Conservation (phyloP, 306 rosid species). For the Dryas drummondii region DNA sequence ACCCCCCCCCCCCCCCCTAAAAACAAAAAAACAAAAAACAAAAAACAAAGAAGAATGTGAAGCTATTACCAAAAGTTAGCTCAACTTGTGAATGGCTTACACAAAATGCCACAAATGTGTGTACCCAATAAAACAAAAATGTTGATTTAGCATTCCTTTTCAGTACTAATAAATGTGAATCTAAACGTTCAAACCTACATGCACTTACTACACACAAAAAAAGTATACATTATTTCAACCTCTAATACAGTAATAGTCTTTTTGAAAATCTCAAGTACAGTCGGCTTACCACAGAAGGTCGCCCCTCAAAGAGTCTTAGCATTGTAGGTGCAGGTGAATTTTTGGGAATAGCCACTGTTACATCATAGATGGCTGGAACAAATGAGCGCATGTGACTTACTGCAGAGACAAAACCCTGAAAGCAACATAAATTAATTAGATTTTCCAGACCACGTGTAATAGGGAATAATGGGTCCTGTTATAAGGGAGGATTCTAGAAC, state of each 20-base stretch:
- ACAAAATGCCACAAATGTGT: neutral
- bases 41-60: too few relatives aligned
- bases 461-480: neutral
- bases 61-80: too few relatives aligned
- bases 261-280: too few relatives aligned
- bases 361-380: constrained; percentile 83
- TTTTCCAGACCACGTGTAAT: neutral
- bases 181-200: neutral
- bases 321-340: constrained; percentile 82
- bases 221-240: neutral
- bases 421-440: constrained; percentile 18
- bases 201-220: neutral
- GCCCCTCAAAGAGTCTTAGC: constrained; percentile 83
- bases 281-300: constrained; percentile 75
- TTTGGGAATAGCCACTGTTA: constrained; percentile 81
- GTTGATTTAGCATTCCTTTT: neutral
- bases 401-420: constrained; percentile 88
- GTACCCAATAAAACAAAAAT: neutral
- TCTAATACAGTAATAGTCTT: neutral
- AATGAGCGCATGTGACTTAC: constrained; percentile 79
- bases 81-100: neutral
- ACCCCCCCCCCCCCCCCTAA: too few relatives aligned
- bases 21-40: too few relatives aligned
- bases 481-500: neutral
- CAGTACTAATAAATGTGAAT: neutral